Evolutionary conservation across 2,329 filamentous ascomycete species (phyloP), one percentile per base, ranked within the genome.

Genomic region (Microdochium bolleyi): DNA sequence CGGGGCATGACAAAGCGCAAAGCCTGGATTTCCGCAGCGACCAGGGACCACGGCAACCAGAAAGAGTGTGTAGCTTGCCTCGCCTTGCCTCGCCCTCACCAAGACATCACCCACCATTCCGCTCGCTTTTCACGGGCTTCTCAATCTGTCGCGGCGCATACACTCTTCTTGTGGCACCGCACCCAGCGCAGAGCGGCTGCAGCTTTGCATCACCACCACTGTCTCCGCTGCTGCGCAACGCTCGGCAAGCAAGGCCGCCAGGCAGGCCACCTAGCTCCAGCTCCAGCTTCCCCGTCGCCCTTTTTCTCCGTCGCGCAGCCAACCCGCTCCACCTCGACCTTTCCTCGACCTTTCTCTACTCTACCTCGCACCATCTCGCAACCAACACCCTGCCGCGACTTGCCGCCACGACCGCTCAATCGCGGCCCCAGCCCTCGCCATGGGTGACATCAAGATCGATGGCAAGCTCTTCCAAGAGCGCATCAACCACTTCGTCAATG

Each of bases 381-480:
- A 21, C 22, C 41, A 24, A 21, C 41, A 5, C 4, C 5, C 41
- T 46, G 41, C 41, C 5, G 41, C 41, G 41, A 46, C 41, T 8
- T 22, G 41, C 41, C 19, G 19, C 22, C 19, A 46, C 41, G 41
- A 46, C 41, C 41, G 41, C 41, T 22, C 41, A 46, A 46, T 49
- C 57, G 58, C 61, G 61, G 60, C 56, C 56, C 57, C 65, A 65
- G 64, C 61, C 64, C 66, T 67, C 70, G 76, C 67, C 70, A 84
- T 84, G 83, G 79, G 78, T 67, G 89, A 95, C 73, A 95, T 99
- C 75, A 89, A 89, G 75, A 96, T 99, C 77, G 92, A 97, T 77
- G 89, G 87, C 76, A 86, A 87, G 71, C 78, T 85, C 69, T 99
- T 99, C 77, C 92, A 96, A 72, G 92, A 94, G 76, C 92, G 94